phyloP scores from a whole-genome alignment of 352 stramenopile species.

The Globisporangium nagaii region DNA sequence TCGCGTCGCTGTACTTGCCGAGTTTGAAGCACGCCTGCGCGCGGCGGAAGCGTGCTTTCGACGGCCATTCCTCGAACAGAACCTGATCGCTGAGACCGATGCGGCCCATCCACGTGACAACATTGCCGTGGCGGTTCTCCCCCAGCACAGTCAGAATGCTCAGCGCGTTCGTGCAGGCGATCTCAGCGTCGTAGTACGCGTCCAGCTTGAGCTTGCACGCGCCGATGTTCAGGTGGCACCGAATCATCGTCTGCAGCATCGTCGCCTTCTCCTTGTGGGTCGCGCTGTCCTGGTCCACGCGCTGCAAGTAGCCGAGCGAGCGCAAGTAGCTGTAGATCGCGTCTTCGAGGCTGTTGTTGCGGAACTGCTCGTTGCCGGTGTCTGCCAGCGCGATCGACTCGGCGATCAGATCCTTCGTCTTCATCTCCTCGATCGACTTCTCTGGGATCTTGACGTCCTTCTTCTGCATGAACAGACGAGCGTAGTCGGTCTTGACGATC shows the following conservation, averaged over 20 bases:
- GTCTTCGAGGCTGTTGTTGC: slow-evolving; percentile 46
- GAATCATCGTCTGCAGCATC: slow-evolving; percentile 87
- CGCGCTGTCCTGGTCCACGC: slow-evolving; percentile 65
- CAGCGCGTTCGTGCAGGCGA: slow-evolving; percentile 78
- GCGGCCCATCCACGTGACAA: slow-evolving; percentile 82
- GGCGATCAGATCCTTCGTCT: slow-evolving; percentile 66
- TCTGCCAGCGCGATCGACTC: slow-evolving; percentile 65
- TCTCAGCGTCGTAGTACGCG: slow-evolving; percentile 58
- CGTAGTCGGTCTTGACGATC: slow-evolving; percentile 60
- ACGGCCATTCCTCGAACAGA: slow-evolving; percentile 83
- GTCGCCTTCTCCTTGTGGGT: slow-evolving; percentile 85
- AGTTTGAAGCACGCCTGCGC: slow-evolving; percentile 72
- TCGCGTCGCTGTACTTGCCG: slow-evolving; percentile 66
- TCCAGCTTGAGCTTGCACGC: slow-evolving; percentile 82
- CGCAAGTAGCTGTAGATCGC: slow-evolving; percentile 76
- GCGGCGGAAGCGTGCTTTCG: slow-evolving; percentile 80
- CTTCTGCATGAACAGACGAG: slow-evolving; percentile 73
- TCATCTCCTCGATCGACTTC: slow-evolving; percentile 70
- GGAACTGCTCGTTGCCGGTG: slow-evolving; percentile 70
- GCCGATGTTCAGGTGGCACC: slow-evolving; percentile 82
- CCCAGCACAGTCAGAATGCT: slow-evolving; percentile 70
- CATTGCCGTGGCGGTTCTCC: slow-evolving; percentile 75
- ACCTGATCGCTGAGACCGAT: slow-evolving; percentile 71
- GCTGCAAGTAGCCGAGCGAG: slow-evolving; percentile 62
- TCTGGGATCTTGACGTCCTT: slow-evolving; percentile 65